Evolutionary conservation across 2,329 filamentous ascomycete species (phyloP).

Genomic region (Simplicillium sp.): DNA sequence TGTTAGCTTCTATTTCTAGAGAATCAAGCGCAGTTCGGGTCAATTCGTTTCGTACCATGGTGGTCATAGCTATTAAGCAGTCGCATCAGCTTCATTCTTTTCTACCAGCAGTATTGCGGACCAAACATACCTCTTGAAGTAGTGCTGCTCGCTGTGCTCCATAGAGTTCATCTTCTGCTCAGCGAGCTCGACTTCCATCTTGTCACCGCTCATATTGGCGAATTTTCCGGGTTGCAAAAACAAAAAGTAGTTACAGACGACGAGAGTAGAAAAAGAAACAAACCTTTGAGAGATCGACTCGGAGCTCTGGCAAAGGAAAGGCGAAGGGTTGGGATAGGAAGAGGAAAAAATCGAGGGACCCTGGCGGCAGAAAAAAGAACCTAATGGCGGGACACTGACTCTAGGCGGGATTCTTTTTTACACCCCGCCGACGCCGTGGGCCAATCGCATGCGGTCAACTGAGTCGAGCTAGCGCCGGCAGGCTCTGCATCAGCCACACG

Average conservation of each 20-base stretch:
- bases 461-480: no score
- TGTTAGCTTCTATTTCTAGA: slow-evolving; percentile 11
- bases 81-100: slow-evolving; percentile 22
- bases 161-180: slow-evolving; percentile 60
- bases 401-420: no score
- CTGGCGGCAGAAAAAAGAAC: no score
- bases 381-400: no score
- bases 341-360: no score
- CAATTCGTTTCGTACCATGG: slow-evolving; percentile 56
- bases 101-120: slow-evolving; percentile 9
- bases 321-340: no score
- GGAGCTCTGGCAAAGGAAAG: no score
- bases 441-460: no score
- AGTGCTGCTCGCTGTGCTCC: slow-evolving; percentile 95
- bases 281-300: no score
- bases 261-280: not conserved
- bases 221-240: slow-evolving; percentile 3
- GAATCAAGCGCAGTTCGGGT: slow-evolving; percentile 14
- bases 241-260: slow-evolving; percentile 1
- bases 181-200: slow-evolving; percentile 50
- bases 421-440: no score
- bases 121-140: slow-evolving; percentile 79
- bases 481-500: no score
- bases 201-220: slow-evolving; percentile 35
- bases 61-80: slow-evolving; percentile 72